Base-by-base conservation (phyloP, 805 yeast genomes). In the Nakazawaea ishiwadae region DNA sequence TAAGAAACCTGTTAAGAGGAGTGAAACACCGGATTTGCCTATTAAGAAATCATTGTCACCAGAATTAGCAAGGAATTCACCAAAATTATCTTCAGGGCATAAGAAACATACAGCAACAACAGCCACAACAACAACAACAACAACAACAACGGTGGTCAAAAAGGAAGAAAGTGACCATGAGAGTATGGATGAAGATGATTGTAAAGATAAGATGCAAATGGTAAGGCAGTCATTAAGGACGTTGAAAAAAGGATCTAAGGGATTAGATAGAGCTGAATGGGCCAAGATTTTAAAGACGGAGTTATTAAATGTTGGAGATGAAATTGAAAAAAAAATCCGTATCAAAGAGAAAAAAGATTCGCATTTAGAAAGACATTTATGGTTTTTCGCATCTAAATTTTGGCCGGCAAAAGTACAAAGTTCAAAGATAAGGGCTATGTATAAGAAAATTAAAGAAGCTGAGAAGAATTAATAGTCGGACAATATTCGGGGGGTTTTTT, bases 321-420 rank as follows among this genome's bases (percentile, higher is more conserved):
- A 76, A 53, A 87, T 87, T 41, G 75, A 67, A 27, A 53, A 60
- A 39, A 61, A 61, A 30, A 68, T 66, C 17, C 44, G 44, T 12
- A 51, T 48, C 12, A 41, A 46, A 31, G 53, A 46, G 17, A 34
- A 43, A 2, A 73, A 68, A 53, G 51, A 65, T 44, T n/a, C 17
- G 16, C 17, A 15, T 8, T 29, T 34, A 26, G 66, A 68, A 44
- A 81, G 75, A 55, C 93, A 87, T 52, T 62, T 88, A 45, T 88
- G 96, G 96, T 75, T 84, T 23, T 87, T 82, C 58, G 87, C 93
- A 4, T 72, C 89, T 16, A 73, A 76, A 40, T 88, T 79, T 64
- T 88, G 96, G 96, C 96, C 96, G 2, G 84, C 79, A 3, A 74
- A 75, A 47, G 96, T 81, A n/a, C 77, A 84, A 31, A 81, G 91